phyloP scores from a whole-genome alignment of 768 basidiomycete genomes.

The Lentinula detonsa region DNA sequence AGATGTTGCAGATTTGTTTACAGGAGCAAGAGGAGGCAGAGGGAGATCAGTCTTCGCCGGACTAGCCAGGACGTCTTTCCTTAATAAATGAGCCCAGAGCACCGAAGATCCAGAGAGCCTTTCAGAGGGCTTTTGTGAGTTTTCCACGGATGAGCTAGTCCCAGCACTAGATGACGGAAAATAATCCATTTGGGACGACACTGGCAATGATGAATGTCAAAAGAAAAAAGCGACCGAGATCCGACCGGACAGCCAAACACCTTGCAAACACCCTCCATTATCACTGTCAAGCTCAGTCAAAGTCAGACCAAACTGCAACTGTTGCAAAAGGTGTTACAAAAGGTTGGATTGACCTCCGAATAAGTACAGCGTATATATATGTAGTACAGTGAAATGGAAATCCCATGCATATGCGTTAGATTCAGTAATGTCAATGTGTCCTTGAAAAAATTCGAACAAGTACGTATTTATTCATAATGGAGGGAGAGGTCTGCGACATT shows the following conservation, averaged over 20 bases:
- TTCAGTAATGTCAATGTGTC: no score
- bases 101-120: conserved; percentile 1
- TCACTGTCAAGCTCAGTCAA: no score
- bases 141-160: background rate
- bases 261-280: no score
- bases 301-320: no score
- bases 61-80: conserved; percentile 27
- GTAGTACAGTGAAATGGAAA: no score
- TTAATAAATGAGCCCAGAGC: conserved; percentile 52
- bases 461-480: conserved; percentile 44
- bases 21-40: conserved; percentile 39
- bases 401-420: background rate
- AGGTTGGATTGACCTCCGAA: no score
- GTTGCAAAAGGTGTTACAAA: no score
- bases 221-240: no score
- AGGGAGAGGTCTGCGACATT: conserved; percentile 79
- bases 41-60: conserved; percentile 13
- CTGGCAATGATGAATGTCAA: background rate
- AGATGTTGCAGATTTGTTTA: conserved; percentile 64
- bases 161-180: conserved; percentile 1
- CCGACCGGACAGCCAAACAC: no score
- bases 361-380: no score
- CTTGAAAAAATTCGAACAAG: no score
- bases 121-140: background rate
- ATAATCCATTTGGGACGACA: background rate